Base-by-base conservation (phyloP, 768 basidiomycete genomes). In the Termitomyces sp. region DNA sequence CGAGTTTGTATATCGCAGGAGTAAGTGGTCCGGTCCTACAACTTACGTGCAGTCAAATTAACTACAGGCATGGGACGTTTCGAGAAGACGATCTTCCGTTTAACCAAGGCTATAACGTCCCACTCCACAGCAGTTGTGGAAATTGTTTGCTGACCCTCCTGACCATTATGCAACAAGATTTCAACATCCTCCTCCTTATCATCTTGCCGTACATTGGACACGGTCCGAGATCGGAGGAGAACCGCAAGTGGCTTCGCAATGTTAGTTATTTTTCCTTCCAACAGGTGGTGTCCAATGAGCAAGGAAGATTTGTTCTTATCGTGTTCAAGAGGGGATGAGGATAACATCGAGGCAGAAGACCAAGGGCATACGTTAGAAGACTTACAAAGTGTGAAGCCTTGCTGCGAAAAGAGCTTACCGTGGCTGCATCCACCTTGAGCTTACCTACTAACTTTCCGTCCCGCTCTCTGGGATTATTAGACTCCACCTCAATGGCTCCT, bases 211-310 rank as follows among this genome's bases (percentile, higher is more conserved):
- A 50, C 44, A 23, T 55, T 35, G 10, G 57, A 62, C 26, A 55
- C 32, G 51, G 66, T 14, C 26, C 61, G 65, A 59, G 73, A 71
- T 50, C 84, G 81, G 61, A 81, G 76, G 33, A 97, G 79, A 44
- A 97, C 82, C 3, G 90, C 95, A 32, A 92, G 78, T 0, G 95
- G 93, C 68, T 92, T 95, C 2, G 87, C 74, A 7, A 98, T 78
- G 48, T 73, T 77, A 36, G 84, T 79, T 60, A 96, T 78, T 69
- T 89, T 91, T 55, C 95, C 95, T 68, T 98, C 95, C 5, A 98
- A 84, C 33, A 95, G 78, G 67, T 97, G 93, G 72, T 95, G 87
- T 13, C 95, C 95, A 60, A 98, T 89, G 56, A 79, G 71, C 6
- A 98, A 79, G 2, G 86, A 93, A 4, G 91, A 86, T 64, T 87